Conservation (phyloP, 805 yeast genomes). For the Scheffersomyces coipomensis region DNA sequence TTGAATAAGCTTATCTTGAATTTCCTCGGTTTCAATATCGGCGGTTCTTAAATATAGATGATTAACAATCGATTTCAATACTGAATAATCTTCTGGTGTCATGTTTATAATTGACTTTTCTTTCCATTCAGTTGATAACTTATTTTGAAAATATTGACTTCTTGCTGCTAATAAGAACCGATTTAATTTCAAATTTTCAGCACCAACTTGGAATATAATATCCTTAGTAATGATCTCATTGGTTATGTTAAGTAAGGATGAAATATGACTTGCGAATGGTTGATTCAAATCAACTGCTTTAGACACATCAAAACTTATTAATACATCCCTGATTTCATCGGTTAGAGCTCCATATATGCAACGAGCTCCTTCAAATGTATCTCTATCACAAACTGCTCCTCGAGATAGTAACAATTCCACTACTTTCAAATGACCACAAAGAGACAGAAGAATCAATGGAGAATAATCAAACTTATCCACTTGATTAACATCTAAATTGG, state of each 20-base stretch:
- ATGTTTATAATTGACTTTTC: slow-evolving; percentile 12
- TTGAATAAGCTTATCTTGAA: slow-evolving; percentile 17
- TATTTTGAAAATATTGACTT: slow-evolving; percentile 20
- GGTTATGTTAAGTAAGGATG: slow-evolving; percentile 40
- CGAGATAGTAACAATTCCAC: slow-evolving; percentile 57
- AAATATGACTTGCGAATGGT: slow-evolving; percentile 71
- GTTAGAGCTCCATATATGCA: slow-evolving; percentile 78
- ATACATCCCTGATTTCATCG: slow-evolving; percentile 57
- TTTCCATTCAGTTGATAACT: slow-evolving; percentile 21
- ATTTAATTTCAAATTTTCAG: slow-evolving; percentile 18
- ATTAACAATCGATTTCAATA: slow-evolving; percentile 24
- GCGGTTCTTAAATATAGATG: slow-evolving; percentile 33
- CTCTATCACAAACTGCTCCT: slow-evolving; percentile 79
- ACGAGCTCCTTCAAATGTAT: slow-evolving; percentile 75
- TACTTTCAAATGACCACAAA: slow-evolving; percentile 70
- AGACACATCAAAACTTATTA: slow-evolving; percentile 61
- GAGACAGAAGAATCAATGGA: slow-evolving; percentile 68
- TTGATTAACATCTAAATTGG: slow-evolving; percentile 39
- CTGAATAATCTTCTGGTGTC: slow-evolving; percentile 14
- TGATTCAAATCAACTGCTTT: slow-evolving; percentile 65
- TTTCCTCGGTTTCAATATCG: slow-evolving; percentile 15
- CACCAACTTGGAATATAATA: slow-evolving; percentile 22
- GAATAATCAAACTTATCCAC: slow-evolving; percentile 75
- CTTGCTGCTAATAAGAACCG: slow-evolving; percentile 36
- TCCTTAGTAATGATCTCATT: slow-evolving; percentile 29